phyloP scores from a whole-genome alignment of 2,329 filamentous ascomycete genomes.

The Xylariaceae sp. region DNA sequence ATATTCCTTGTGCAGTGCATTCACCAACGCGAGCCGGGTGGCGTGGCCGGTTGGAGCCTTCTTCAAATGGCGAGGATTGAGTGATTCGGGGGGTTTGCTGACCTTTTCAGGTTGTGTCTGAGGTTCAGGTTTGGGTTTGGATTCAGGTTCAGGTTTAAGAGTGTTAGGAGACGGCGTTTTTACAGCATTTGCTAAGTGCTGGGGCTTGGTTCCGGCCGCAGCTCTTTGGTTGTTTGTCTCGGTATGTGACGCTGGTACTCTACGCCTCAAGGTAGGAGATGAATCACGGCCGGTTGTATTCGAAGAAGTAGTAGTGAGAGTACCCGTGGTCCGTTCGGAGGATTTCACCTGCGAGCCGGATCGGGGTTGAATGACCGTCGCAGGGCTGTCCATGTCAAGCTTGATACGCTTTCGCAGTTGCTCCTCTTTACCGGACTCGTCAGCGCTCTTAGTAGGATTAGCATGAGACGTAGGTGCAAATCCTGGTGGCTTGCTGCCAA shows the following conservation, averaged over 20 bases:
- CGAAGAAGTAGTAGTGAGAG: background rate
- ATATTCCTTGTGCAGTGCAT: conserved; percentile 60
- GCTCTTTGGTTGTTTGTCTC: background rate
- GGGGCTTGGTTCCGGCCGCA: conserved; percentile 5
- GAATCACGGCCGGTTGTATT: conserved; percentile 1
- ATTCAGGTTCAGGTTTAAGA: conserved; percentile 1
- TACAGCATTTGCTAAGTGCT: background rate
- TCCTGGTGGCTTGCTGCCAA: background rate
- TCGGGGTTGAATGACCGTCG: conserved; percentile 2
- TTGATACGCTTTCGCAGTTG: conserved; percentile 28
- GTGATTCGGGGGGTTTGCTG: conserved; percentile 38
- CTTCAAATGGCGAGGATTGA: conserved; percentile 64
- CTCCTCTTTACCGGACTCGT: conserved; percentile 14
- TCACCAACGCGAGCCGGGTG: conserved; percentile 53
- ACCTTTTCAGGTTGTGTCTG: background rate
- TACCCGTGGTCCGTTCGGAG: conserved; percentile 7
- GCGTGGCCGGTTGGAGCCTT: conserved; percentile 53
- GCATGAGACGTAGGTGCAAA: conserved; percentile 5
- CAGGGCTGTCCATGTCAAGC: conserved; percentile 13
- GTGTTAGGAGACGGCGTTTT: background rate
- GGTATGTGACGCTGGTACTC: background rate
- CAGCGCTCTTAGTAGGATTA: conserved; percentile 1
- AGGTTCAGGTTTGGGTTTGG: conserved; percentile 6
- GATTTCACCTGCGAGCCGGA: conserved; percentile 1
- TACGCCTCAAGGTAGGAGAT: conserved; percentile 1